Evolutionary conservation across 306 rosid genomes (phyloP), one percentile per base, ranked within the genome.

Genomic region (Senna siamea): DNA sequence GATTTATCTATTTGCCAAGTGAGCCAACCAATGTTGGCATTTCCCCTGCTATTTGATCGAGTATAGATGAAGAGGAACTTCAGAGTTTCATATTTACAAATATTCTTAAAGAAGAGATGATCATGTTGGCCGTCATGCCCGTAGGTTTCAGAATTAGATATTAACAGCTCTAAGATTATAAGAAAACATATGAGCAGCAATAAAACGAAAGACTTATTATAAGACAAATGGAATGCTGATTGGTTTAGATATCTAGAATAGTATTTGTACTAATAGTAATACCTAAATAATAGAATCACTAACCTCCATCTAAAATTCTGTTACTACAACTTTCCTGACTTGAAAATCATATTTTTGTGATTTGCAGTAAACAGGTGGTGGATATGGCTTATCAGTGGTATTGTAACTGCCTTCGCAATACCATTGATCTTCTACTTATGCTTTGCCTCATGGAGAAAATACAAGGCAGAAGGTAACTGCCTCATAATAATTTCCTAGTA

Each of bases 311-410:
- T 51, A 69, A 48, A 37, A 79, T 54, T 40, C 20, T 61, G 35
- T 41, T 20, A 8, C 1, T 17, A 48, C 18, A 22, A 20, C 32
- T 72, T 14, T 18, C 20, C 2, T 19, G 19, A 64, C 13, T 15
- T 54, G 54, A 11, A 63, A 64, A 48, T 11, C 52, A 51, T 30
- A 43, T 28, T 28, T 5, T 17, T 35, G 28, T 30, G 38, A 53
- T 48, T 34, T 77, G 40, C 73, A 68, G 82, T 22, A 54, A 64
- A 4, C 1, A 77, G 38, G 43, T 43, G 85, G 85, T 74, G 82
- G 80, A 73, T 57, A 65, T 76, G 78, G 81, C 41, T 81, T 30
- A n/a, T 71, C 37, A 30, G 8, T 71, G 74, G 60, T 7, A 35
- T 76, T 2, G 79, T 66, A 38, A 37, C 59, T 41, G 48, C 53